Evolutionary conservation across 2,329 filamentous ascomycete species (phyloP), one percentile per base, ranked within the genome.

Genomic region (Aureobasidium melanogenum): DNA sequence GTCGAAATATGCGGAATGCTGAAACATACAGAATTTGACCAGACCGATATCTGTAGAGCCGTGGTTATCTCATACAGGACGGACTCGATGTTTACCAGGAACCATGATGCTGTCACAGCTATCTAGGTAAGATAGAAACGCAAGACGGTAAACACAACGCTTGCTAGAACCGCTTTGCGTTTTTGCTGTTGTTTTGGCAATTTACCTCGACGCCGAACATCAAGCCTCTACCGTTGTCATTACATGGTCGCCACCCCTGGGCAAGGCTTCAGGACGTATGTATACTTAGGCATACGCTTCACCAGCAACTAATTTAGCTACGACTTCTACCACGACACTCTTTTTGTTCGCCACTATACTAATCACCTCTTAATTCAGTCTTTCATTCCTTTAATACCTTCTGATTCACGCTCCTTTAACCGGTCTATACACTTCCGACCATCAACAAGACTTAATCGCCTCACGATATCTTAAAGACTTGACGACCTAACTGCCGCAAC

Each of bases 181-280:
- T 58, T 56, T 38, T 38, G 54, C 54, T 58, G 54, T 59, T 59
- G 44, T 59, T 59, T 50, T 59, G 56, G 44, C 56, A 59, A 59
- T 48, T 59, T 59, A 59, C 56, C 44, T 50, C 22, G 56, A 59
- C 56, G 56, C 56, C 56, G 56, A 59, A 59, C 56, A 9, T 34
- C 56, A 59, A 59, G 56, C 43, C 56, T 59, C 44, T 59, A 50
- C 43, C 56, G 56, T 59, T 59, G 56, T 59, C 56, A 59, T 59
- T 59, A 59, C 56, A 59, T 34, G 24, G 56, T 59, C 24, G 56
- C 43, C 56, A 59, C 56, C 56, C 56, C 56, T 59, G 56, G 56
- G 30, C 56, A 59, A 41, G 34, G 12, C 43, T 41, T 34, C 56
- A 50, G 10, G 44, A 48, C 32, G n/a, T 59, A 59, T 59, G 56